A percentile compares a stretch with the other conserved stretches of the same genome.
phyloP scores from a whole-genome alignment of 2,329 filamentous ascomycete species.

The Apiospora saccharicola region DNA sequence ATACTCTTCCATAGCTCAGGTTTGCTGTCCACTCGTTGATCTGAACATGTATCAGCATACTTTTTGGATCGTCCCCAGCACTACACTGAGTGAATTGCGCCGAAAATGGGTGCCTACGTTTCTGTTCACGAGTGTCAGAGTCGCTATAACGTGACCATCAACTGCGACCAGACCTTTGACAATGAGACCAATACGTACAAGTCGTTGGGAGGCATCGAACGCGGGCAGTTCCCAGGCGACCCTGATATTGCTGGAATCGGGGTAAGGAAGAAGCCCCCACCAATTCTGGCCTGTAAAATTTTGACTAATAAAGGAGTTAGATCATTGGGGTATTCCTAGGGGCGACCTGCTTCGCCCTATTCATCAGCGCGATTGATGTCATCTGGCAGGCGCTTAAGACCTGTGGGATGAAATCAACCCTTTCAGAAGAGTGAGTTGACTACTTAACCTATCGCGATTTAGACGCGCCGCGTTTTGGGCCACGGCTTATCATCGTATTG shows the following conservation, averaged over 20 bases:
- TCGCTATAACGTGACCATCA: conserved; percentile 31
- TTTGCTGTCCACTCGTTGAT: neutral
- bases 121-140: conserved; percentile 32
- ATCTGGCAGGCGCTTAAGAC: neutral
- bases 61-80: neutral
- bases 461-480: too few relatives aligned
- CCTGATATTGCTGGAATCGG: neutral
- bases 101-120: conserved; percentile 35
- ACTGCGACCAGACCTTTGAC: conserved; percentile 28
- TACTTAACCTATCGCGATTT: too few relatives aligned
- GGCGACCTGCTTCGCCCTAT: neutral
- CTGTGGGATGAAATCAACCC: neutral
- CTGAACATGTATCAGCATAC: neutral
- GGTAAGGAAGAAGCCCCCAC: neutral
- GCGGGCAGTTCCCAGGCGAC: neutral
- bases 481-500: neutral
- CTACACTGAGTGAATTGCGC: neutral
- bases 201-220: neutral
- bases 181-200: neutral
- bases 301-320: neutral
- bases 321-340: neutral
- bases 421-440: neutral
- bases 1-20: neutral
- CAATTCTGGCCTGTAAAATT: neutral
- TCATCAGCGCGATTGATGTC: neutral